phyloP scores from a whole-genome alignment of 2,329 filamentous ascomycete genomes.

The Fusarium sp. region DNA sequence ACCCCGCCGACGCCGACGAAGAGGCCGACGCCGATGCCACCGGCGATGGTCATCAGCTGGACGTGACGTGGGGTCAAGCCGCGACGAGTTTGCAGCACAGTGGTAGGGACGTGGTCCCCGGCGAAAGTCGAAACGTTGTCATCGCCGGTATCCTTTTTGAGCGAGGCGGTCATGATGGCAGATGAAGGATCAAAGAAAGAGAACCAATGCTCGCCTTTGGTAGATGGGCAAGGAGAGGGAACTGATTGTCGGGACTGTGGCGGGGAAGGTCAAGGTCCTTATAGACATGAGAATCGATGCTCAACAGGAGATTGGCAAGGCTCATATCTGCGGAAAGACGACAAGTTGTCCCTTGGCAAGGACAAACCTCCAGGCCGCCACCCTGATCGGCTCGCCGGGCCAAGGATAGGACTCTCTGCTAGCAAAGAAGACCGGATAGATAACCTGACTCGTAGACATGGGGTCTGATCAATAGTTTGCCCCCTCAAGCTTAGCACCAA shows the following conservation, averaged over 20 bases:
- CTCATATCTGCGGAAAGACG: too few species aligned
- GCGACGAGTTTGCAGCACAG: constrained; percentile 19
- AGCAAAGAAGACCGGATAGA: not conserved
- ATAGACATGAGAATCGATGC: not conserved
- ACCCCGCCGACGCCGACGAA: constrained; percentile 59
- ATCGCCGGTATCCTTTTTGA: not conserved
- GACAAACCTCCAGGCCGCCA: too few species aligned
- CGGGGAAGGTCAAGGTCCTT: not conserved
- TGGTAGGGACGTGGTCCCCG: not conserved
- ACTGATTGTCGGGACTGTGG: not conserved
- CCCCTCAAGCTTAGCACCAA: too few species aligned
- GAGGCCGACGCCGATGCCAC: constrained; percentile 59
- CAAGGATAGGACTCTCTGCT: too few species aligned
- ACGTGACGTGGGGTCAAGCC: constrained; percentile 56
- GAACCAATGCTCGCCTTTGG: not conserved
- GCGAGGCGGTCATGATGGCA: not conserved
- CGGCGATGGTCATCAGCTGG: constrained; percentile 63
- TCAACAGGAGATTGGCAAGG: not conserved
- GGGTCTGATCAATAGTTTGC: not conserved
- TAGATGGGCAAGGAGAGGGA: not conserved
- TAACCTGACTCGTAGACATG: not conserved
- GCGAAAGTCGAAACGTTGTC: not conserved
- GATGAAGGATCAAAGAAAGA: not conserved
- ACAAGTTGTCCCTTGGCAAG: too few species aligned
- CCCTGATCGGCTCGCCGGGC: too few species aligned